phyloP scores from a whole-genome alignment of 2,329 filamentous ascomycete genomes.

The Fusarium irregulare region DNA sequence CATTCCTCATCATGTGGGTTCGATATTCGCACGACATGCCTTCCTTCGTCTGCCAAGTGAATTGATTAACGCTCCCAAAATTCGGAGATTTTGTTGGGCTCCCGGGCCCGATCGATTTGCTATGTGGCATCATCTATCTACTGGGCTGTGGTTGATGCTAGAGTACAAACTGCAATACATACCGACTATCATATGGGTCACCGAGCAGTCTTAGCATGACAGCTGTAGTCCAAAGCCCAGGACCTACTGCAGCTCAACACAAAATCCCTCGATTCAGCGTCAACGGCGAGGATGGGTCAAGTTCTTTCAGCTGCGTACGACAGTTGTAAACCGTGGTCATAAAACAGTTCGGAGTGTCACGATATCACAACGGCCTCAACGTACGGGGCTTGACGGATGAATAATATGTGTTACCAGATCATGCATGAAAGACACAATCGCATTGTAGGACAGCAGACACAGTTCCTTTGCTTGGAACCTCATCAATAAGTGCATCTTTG shows the following conservation, averaged over 20 bases:
- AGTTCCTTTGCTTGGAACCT: conserved; percentile 1
- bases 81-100: neutral
- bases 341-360: neutral
- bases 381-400: neutral
- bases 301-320: neutral
- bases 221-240: conserved; percentile 6
- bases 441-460: conserved; percentile 12
- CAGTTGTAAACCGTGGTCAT: neutral
- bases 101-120: neutral
- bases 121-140: neutral
- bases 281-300: conserved; percentile 18
- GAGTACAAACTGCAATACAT: neutral
- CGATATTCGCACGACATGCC: neutral
- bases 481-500: neutral
- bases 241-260: conserved; percentile 29
- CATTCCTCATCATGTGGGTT: conserved; percentile 28
- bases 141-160: conserved; percentile 1
- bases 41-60: conserved; percentile 16
- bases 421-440: conserved; percentile 26
- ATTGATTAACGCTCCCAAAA: neutral
- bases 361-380: neutral
- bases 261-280: conserved; percentile 16
- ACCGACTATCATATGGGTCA: conserved; percentile 17
- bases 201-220: conserved; percentile 11
- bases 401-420: conserved; percentile 20